Percentiles rank a stretch among this genome's conserved stretches.
Evolutionary conservation across 345 rosid species (phyloP).

Genomic region (Eucalyptus pauciflora): DNA sequence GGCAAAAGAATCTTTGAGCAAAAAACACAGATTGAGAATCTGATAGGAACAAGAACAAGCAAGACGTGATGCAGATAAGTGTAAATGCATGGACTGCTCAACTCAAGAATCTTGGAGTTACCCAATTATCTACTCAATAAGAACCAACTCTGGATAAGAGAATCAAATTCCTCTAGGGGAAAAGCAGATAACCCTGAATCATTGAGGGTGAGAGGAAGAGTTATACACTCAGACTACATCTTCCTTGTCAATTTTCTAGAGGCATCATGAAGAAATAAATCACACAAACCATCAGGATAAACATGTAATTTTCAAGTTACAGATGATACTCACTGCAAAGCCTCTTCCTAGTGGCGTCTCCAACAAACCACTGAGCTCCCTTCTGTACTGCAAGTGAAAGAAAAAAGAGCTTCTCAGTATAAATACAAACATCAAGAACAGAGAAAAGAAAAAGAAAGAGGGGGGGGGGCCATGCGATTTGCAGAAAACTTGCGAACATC

Average conservation of each 20-base stretch:
- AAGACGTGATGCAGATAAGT: not conserved
- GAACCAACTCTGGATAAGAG: not conserved
- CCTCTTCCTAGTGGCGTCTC: conserved; percentile 72
- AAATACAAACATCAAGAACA: not conserved
- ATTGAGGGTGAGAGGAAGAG: not conserved
- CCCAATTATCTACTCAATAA: not conserved
- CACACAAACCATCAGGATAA: not conserved
- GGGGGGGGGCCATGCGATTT: not conserved
- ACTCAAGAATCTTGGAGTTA: not conserved
- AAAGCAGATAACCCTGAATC: not conserved
- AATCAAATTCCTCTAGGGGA: not conserved
- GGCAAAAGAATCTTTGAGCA: not conserved
- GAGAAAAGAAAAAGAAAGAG: too few species aligned
- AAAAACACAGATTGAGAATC: not conserved
- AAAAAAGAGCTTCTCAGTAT: not conserved
- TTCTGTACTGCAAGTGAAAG: conserved; percentile 66
- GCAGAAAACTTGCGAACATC: not conserved
- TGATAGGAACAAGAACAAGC: not conserved
- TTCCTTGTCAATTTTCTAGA: not conserved
- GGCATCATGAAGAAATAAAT: not conserved
- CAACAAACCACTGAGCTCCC: conserved; percentile 55
- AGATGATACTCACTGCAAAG: conserved; percentile 38
- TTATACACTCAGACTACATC: not conserved
- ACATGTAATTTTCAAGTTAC: not conserved
- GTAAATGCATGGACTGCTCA: not conserved